Evolutionary conservation across 2,329 filamentous ascomycete genomes (phyloP), one percentile per base, ranked within the genome.

Genomic region (Aspergillus amoenus): DNA sequence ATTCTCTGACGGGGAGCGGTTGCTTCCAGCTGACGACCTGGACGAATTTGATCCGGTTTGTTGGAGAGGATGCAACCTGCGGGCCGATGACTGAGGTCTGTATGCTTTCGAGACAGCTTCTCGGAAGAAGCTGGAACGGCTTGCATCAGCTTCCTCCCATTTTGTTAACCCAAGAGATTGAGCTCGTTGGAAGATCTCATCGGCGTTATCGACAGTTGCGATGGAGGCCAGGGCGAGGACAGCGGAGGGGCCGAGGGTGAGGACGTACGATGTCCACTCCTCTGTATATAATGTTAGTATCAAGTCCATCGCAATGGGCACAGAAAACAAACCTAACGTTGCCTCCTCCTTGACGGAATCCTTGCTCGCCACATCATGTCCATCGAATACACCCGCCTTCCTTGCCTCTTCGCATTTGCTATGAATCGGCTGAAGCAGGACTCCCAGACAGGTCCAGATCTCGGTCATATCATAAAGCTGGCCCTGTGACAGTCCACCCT

Each of bases 391-490:
- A 5, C 85, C 85, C 56, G 75, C 78, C 32, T 78, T 73, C 30
- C 83, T 76, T 22, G 85, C 85, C 63, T 85, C 79, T 21, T 75
- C 73, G 27, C 79, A 79, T 52, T 80, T 79, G 2, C 80, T 83
- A 56, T 82, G 79, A 48, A 86, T 80, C 9, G 78, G 79, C 51
- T 83, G 79, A 3, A 88, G 70, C 7, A 88, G 71, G 5, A 81
- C 79, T 18, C 78, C 77, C 41, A 88, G 68, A 64, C 84, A 87
- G 9, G 81, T 84, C 85, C 85, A 88, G 11, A 88, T 77, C 64
- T 88, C 85, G 40, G 79, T 84, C 78, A 88, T 85, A 66, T 87
- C 84, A 61, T 85, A 86, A 9, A 88, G 74, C 63, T 88, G 79
- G 53, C 79, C 76, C 4, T 81, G 77, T 7, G 76, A 79, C 41